Percentiles rank a stretch among this genome's conserved stretches.
phyloP scores from a whole-genome alignment of 2,329 filamentous ascomycete genomes.

The Ceratocystiopsis minuta region DNA sequence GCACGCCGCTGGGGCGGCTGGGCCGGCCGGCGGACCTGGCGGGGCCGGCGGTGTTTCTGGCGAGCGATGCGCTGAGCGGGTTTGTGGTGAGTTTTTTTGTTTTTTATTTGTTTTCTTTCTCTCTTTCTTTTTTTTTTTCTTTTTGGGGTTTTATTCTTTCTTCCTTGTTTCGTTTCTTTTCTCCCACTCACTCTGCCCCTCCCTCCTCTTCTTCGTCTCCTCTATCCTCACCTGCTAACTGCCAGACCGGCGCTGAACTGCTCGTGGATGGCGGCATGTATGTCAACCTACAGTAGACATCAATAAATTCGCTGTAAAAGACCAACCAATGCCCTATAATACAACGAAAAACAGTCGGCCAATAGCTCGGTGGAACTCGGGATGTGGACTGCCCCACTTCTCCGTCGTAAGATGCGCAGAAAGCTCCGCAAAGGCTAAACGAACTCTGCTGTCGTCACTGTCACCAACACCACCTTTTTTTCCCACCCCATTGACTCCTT shows the following conservation, averaged over 20 bases:
- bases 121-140: not conserved
- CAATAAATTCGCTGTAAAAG: not conserved
- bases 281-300: conserved; percentile 44
- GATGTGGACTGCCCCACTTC: not conserved
- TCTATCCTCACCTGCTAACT: not conserved
- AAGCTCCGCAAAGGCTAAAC: too few relatives aligned
- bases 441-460: too few relatives aligned
- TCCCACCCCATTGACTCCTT: too few relatives aligned
- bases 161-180: not conserved
- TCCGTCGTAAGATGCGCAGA: too few relatives aligned
- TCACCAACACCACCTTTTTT: too few relatives aligned
- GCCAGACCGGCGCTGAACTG: conserved; percentile 43
- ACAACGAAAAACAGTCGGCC: too few relatives aligned
- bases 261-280: conserved; percentile 58
- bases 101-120: not conserved
- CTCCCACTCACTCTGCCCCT: too few relatives aligned
- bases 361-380: too few relatives aligned
- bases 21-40: conserved; percentile 45
- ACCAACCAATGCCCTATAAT: too few relatives aligned
- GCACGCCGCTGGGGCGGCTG: conserved; percentile 46
- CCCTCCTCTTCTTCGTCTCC: not conserved
- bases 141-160: not conserved
- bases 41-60: conserved; percentile 55
- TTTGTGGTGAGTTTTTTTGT: conserved; percentile 27
- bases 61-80: conserved; percentile 42